Base-by-base conservation (phyloP, 495 filamentous ascomycete genomes). In the Penicillium canescens region DNA sequence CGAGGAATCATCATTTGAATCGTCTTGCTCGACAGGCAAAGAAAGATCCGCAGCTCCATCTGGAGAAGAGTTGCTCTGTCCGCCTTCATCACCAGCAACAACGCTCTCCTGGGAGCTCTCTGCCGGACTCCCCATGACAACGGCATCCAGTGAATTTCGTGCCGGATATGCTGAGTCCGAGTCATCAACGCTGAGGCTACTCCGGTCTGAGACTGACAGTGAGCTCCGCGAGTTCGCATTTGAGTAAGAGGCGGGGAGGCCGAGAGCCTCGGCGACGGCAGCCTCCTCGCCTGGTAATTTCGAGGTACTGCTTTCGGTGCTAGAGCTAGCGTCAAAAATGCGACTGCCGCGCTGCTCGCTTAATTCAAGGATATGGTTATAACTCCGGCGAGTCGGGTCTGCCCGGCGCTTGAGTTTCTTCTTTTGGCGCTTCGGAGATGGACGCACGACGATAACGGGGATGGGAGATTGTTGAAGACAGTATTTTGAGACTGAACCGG, bases 391-490 rank as follows among this genome's bases (percentile, higher is more conserved):
- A 31, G 68, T 77, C 6, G 92, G 91, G 55, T 98, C 90, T 40
- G 85, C 82, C 12, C 84, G 82, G 26, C 94, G 88, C 75, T 96
- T 96, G 55, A 81, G 80, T 69, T 96, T 96, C 70, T 95, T 96
- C 72, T 95, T 96, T 58, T 86, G 81, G 5, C 94, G 88, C 73
- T 97, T 96, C 46, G 90, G 85, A 23, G 87, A 88, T 42, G 94
- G 92, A 2, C 94, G 85, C 35, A 98, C 94, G 28, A 98, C 95
- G 34, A 97, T 91, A 2, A 97, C 93, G n/a, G 94, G 94, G 16
- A 98, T 89, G 1, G 94, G 94, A 7, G 90, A 96, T 69, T 96
- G 90, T 66, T 98, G 93, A 11, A 97, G 80, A 59, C 94, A 97
- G 75, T 96, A 98, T 63, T 97, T 96, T 24, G 91, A 96, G 50